Evolutionary conservation across 1,139 yeast species (phyloP).

Genomic region (Blastobotrys arbuscula): DNA sequence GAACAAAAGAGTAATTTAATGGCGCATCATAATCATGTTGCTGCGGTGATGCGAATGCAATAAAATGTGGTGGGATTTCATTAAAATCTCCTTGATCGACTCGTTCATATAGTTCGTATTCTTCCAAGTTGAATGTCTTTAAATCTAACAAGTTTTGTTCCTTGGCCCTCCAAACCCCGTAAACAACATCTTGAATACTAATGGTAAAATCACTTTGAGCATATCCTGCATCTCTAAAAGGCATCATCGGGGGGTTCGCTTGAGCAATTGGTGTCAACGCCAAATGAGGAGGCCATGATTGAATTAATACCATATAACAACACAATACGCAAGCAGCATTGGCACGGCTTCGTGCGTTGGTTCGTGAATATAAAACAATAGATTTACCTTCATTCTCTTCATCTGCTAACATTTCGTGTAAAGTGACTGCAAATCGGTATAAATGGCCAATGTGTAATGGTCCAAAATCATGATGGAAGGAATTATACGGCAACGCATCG

Average conservation of each 20-base stretch:
- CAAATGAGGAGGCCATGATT: constrained; percentile 97
- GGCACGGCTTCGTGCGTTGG: constrained; percentile 75
- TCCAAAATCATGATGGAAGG: constrained; percentile 94
- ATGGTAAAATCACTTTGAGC: constrained; percentile 91
- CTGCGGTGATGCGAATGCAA: constrained; percentile 97
- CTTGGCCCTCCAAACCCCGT: constrained; percentile 98
- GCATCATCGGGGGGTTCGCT: constrained; percentile 88
- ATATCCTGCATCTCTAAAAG: constrained; percentile 95
- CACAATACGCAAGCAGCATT: constrained; percentile 93
- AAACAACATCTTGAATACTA: constrained; percentile 89
- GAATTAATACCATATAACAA: constrained; percentile 91
- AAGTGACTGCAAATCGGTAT: constrained; percentile 88
- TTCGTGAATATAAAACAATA: constrained; percentile 80
- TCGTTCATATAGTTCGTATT: constrained; percentile 84
- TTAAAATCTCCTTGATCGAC: constrained; percentile 98
- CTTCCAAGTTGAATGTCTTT: constrained; percentile 84
- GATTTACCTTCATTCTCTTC: constrained; percentile 81
- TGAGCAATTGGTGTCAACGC: constrained; percentile 93
- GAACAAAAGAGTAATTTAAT: constrained; percentile 45
- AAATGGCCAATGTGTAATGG: constrained; percentile 91
- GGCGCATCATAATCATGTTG: constrained; percentile 45
- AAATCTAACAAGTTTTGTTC: constrained; percentile 84
- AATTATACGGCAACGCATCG: constrained; percentile 82
- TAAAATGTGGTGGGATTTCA: constrained; percentile 83
- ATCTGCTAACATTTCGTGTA: constrained; percentile 86